phyloP scores from a whole-genome alignment of 768 basidiomycete genomes.

The Mycena galopus region DNA sequence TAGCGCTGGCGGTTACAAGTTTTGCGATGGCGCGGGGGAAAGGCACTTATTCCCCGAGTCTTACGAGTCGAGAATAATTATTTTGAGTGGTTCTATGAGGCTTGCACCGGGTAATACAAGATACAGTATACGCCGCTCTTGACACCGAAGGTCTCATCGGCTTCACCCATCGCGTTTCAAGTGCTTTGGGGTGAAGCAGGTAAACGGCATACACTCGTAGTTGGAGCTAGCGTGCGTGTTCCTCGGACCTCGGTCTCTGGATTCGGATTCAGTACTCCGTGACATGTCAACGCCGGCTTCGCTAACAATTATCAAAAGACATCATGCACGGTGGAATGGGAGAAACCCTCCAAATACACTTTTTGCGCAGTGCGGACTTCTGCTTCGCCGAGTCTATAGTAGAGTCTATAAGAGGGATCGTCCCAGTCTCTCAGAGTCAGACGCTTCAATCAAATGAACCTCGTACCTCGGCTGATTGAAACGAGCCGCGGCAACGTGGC shows the following conservation, averaged over 20 bases:
- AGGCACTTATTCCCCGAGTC: neutral
- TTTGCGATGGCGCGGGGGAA: too few species aligned
- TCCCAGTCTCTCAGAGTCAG: too few species aligned
- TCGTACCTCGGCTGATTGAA: too few species aligned
- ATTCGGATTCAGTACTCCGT: neutral
- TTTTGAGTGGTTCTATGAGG: neutral
- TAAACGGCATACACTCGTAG: neutral
- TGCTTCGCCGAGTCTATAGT: too few species aligned
- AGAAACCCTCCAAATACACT: too few species aligned
- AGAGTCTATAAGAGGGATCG: too few species aligned
- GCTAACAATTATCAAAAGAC: neutral
- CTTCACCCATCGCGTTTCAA: neutral
- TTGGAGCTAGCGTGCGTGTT: conserved; percentile 13
- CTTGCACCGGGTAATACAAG: neutral
- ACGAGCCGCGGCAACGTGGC: too few species aligned
- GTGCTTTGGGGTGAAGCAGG: neutral
- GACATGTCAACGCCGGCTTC: neutral
- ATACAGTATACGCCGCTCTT: neutral
- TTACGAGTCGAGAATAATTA: neutral
- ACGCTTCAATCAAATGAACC: too few species aligned
- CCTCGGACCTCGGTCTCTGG: neutral
- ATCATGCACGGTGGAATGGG: neutral
- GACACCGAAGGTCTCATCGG: neutral
- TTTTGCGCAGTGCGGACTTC: too few species aligned
- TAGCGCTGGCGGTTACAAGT: too few species aligned